Evolutionary conservation across 192 early-diverging fungal species (phyloP).

Genomic region (Coemansia sp.): DNA sequence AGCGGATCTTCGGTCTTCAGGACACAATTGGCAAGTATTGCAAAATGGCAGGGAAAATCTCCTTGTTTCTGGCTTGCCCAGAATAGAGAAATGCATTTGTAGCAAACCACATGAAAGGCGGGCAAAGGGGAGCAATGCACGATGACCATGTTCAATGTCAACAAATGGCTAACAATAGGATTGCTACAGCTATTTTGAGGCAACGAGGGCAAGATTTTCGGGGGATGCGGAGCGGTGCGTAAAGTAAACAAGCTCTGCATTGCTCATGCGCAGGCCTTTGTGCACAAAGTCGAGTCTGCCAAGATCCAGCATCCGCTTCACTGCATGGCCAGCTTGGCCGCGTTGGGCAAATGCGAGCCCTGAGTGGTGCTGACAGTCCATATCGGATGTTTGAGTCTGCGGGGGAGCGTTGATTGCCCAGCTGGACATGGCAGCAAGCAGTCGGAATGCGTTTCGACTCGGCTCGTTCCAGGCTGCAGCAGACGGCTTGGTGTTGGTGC

Average conservation of each 20-base stretch:
- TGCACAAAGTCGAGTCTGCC: constrained; percentile 64
- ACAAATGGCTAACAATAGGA: constrained; percentile 15
- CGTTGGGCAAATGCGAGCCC: constrained; percentile 63
- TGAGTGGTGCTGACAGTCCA: constrained; percentile 61
- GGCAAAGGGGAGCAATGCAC: too few species aligned
- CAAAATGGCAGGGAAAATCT: not conserved
- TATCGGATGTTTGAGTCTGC: constrained; percentile 17
- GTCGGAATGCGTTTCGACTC: constrained; percentile 59
- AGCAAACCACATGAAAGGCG: constrained; percentile 1
- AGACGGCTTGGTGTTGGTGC: too few species aligned
- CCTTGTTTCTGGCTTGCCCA: not conserved
- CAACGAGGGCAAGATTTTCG: constrained; percentile 77
- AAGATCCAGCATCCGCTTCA: constrained; percentile 78
- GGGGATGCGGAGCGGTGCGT: constrained; percentile 60
- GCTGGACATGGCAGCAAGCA: constrained; percentile 68
- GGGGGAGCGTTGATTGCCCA: constrained; percentile 65
- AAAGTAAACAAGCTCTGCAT: constrained; percentile 75
- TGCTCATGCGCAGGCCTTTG: constrained; percentile 55
- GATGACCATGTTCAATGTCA: not conserved
- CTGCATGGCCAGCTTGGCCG: constrained; percentile 64
- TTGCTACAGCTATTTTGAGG: constrained; percentile 22
- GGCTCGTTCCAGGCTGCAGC: not conserved
- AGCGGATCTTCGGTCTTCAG: not conserved
- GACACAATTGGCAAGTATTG: not conserved
- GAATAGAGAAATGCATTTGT: not conserved